A percentile compares a stretch with the other conserved stretches of the same genome.
These are phyloP conservation scores for Vachellia collinsii DNA, from an alignment of 306 rosid genomes.

Conservation along the genomic window DNA sequence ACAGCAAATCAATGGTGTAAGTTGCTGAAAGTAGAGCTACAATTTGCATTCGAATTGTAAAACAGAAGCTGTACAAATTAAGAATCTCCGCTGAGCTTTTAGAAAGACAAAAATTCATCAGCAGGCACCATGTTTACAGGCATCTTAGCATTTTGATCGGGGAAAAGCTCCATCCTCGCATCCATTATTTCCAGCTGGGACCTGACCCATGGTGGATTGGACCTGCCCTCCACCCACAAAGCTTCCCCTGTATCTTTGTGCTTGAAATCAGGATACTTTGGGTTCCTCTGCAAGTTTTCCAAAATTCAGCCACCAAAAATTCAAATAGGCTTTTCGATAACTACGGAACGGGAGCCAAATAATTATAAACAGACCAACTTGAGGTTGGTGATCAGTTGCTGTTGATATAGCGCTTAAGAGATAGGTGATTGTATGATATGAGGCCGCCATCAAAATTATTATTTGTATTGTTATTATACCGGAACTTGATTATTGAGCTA, in stretches of 20 bases:
- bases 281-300: slow-evolving; percentile 71
- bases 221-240: slow-evolving; percentile 82
- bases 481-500: slow-evolving; percentile 13
- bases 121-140: slow-evolving; percentile 46
- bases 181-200: slow-evolving; percentile 83
- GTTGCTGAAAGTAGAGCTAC: neutral
- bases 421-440: neutral
- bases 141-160: slow-evolving; percentile 51
- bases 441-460: neutral
- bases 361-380: neutral
- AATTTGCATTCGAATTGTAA: slow-evolving; percentile 15
- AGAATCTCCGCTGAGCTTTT: neutral
- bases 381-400: neutral
- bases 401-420: neutral
- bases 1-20: neutral
- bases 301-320: slow-evolving; percentile 15
- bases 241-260: slow-evolving; percentile 97
- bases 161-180: slow-evolving; percentile 56
- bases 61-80: slow-evolving; percentile 33
- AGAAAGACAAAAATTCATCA: slow-evolving; percentile 55
- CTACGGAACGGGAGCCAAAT: neutral
- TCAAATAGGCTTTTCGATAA: slow-evolving; percentile 10
- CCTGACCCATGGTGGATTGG: slow-evolving; percentile 86
- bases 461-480: slow-evolving; percentile 12
- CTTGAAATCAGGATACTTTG: slow-evolving; percentile 87